Evolutionary conservation across 2,329 filamentous ascomycete genomes (phyloP).

Genomic region (Phyllosticta citrichinensis): DNA sequence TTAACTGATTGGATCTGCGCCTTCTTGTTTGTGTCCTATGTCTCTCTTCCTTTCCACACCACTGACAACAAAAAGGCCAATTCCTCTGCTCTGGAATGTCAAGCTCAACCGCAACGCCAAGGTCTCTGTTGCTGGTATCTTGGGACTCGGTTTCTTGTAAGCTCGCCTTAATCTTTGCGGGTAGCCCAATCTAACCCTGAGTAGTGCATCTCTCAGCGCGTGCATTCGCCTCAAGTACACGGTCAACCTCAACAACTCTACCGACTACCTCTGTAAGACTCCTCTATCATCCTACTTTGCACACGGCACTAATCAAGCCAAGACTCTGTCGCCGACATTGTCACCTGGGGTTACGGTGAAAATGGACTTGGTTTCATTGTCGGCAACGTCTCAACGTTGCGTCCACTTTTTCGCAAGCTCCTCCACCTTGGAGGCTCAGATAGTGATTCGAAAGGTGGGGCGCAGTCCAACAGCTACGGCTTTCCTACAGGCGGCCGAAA

Average conservation of each 20-base stretch:
- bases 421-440: slow-evolving; percentile 15
- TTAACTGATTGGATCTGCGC: slow-evolving; percentile 28
- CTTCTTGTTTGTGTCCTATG: slow-evolving; percentile 16
- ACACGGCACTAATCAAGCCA: not conserved
- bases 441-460: not conserved
- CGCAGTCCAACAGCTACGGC: not conserved
- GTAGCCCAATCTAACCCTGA: slow-evolving; percentile 1
- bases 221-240: slow-evolving; percentile 28
- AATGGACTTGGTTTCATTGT: slow-evolving; percentile 27
- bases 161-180: not conserved
- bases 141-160: slow-evolving; percentile 19
- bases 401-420: slow-evolving; percentile 22
- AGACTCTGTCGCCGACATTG: slow-evolving; percentile 23
- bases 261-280: slow-evolving; percentile 21
- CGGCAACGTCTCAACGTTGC: slow-evolving; percentile 24
- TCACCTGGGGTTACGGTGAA: slow-evolving; percentile 29
- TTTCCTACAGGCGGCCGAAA: slow-evolving; percentile 1
- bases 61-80: slow-evolving; percentile 14
- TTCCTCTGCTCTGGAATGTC: slow-evolving; percentile 18
- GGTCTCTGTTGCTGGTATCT: slow-evolving; percentile 16
- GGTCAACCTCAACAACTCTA: slow-evolving; percentile 21
- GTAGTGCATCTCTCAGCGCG: slow-evolving; percentile 20
- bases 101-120: slow-evolving; percentile 19
- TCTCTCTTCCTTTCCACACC: not conserved
- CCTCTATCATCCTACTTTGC: not conserved